phyloP scores from a whole-genome alignment of 2,329 filamentous ascomycete genomes.

The Exophiala calicioides region DNA sequence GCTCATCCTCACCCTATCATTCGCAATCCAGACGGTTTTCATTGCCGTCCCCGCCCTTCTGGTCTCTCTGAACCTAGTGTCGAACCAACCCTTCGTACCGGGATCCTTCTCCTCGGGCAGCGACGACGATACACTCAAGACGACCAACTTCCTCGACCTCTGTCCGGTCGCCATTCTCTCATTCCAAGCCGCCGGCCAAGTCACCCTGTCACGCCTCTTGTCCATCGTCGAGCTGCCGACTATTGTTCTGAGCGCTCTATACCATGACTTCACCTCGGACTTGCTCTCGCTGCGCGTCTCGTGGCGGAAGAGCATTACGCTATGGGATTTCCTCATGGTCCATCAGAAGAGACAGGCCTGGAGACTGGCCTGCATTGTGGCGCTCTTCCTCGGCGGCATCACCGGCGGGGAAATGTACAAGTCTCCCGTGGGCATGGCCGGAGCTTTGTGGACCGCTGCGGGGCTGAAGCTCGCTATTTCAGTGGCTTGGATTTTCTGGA shows the following conservation, averaged over 20 bases:
- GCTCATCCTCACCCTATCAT: constrained; percentile 42
- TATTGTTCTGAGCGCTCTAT: constrained; percentile 49
- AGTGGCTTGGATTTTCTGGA: constrained; percentile 44
- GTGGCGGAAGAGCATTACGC: constrained; percentile 42
- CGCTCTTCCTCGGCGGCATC: constrained; percentile 43
- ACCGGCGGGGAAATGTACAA: constrained; percentile 46
- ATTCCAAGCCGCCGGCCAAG: constrained; percentile 46
- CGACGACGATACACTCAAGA: constrained; percentile 2
- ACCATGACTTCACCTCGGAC: constrained; percentile 49
- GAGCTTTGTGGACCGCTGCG: constrained; percentile 46
- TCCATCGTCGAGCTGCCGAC: constrained; percentile 48
- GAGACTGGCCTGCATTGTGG: constrained; percentile 40
- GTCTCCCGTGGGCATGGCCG: constrained; percentile 43
- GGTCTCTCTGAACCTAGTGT: constrained; percentile 38
- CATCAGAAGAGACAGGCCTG: constrained; percentile 28
- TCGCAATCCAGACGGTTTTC: constrained; percentile 40
- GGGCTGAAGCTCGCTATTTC: constrained; percentile 43
- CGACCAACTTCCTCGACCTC: constrained; percentile 32
- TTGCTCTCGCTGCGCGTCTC: constrained; percentile 36
- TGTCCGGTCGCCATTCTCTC: constrained; percentile 43
- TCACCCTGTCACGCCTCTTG: constrained; percentile 45
- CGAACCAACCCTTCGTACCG: constrained; percentile 29
- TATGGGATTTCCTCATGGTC: constrained; percentile 35
- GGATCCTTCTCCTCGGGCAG: constrained; percentile 31
- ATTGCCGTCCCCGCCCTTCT: constrained; percentile 40